Base-by-base conservation (phyloP, 768 basidiomycete species). In the Lanmaoa rubissima region DNA sequence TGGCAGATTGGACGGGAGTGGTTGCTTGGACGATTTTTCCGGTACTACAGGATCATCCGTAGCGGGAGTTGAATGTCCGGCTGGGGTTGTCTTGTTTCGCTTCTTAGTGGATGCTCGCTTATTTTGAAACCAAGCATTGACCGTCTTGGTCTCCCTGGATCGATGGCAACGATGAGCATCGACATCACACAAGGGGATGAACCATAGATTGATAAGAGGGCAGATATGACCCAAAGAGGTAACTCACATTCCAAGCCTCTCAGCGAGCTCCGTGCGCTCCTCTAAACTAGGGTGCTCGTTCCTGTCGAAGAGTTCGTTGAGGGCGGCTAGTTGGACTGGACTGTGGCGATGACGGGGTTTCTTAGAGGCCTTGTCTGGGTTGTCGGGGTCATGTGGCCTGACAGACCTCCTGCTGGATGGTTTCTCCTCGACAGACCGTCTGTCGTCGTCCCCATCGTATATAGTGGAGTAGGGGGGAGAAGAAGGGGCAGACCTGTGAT, bases 61-160 rank as follows among this genome's bases (percentile, higher is more conserved):
- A 71, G 70, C 66, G 57, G 74, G 56, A 53, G 71, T 61, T 57
- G 66, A 55, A 39, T 73, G 62, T 21, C 73, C 77, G 40, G 56
- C 61, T 51, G 59, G 58, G 21, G 65, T 65, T 69, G 77, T 69
- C 79, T 80, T 70, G 76, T 80, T 76, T 21, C 80, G 76, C 73
- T 91, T 91, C 80, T 90, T 91, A 63, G 82, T 84, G 13, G 88
- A 90, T 7, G 90, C 89, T 53, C 90, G 80, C 77, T 90, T 91
- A 69, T 91, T 91, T 75, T 91, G 89, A 73, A 91, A 92, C 86
- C 88, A 91, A 14, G 90, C 87, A 69, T 88, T 88, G 68, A 91
- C 88, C 3, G 87, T 89, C 79, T 91, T 91, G 71, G 83, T 85
- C 69, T 90, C 87, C 86, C 90, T 91, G 68, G 51, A 51, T 60